Evolutionary conservation across 108 stramenopile species (phyloP).

Genomic region (Asterionellopsis glacialis): DNA sequence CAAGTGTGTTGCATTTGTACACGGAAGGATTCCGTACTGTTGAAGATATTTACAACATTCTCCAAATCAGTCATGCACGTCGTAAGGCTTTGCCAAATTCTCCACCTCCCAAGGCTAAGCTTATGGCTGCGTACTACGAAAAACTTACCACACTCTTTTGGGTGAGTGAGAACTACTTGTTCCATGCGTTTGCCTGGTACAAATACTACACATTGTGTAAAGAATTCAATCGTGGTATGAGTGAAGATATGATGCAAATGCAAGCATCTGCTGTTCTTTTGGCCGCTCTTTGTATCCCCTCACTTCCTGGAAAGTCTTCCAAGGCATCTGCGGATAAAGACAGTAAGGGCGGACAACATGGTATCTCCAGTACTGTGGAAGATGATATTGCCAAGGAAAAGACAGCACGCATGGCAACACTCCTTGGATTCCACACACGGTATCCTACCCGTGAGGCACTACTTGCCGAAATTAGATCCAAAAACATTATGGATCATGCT

Average conservation of each 20-base stretch:
- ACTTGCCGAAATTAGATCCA: slow-evolving; percentile 65
- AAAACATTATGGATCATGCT: slow-evolving; percentile 70
- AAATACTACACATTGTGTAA: slow-evolving; percentile 87
- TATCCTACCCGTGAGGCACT: slow-evolving; percentile 89
- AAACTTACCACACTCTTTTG: slow-evolving; percentile 95
- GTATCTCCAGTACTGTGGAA: slow-evolving; percentile 48
- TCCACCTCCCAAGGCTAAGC: slow-evolving; percentile 88
- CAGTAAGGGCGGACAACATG: slow-evolving; percentile 18
- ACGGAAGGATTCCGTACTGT: slow-evolving; percentile 98
- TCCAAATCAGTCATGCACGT: slow-evolving; percentile 80
- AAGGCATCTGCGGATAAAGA: neutral
- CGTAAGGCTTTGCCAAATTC: slow-evolving; percentile 55
- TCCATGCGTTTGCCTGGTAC: slow-evolving; percentile 98
- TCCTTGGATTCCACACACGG: slow-evolving; percentile 88
- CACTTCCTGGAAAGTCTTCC: slow-evolving; percentile 24
- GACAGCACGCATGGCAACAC: slow-evolving; percentile 91
- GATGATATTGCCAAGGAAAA: slow-evolving; percentile 91
- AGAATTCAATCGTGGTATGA: slow-evolving; percentile 89
- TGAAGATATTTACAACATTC: slow-evolving; percentile 97
- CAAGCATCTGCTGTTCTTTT: slow-evolving; percentile 88
- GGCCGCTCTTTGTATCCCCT: slow-evolving; percentile 88
- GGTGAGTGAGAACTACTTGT: slow-evolving; percentile 95
- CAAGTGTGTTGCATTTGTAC: slow-evolving; percentile 90
- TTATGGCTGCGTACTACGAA: slow-evolving; percentile 97
- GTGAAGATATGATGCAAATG: slow-evolving; percentile 60